Percentiles rank a stretch among this genome's conserved stretches.
Conservation (phyloP, 73 alveolate genomes). For the Effrenium voratum region DNA sequence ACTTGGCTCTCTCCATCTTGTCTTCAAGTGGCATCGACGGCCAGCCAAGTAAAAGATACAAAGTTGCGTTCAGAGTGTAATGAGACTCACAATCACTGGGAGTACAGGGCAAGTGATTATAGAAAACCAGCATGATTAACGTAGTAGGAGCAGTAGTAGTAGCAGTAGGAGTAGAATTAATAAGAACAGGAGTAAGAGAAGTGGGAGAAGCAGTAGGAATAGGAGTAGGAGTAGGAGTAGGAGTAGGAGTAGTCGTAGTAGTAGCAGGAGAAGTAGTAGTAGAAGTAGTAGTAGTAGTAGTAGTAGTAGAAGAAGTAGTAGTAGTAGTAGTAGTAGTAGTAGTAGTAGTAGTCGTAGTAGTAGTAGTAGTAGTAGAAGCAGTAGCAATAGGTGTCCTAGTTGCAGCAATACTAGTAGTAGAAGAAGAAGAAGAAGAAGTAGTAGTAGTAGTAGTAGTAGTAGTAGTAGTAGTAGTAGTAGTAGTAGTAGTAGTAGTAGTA, state of each 20-base stretch:
- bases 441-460: background rate
- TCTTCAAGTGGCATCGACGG: no score
- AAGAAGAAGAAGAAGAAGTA: background rate
- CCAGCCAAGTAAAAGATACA: no score
- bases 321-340: background rate
- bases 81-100: no score
- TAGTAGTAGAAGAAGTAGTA: background rate
- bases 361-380: background rate
- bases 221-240: conserved; percentile 1
- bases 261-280: conserved; percentile 29
- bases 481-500: conserved; percentile 19
- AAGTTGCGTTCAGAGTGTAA: no score
- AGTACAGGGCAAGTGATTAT: no score
- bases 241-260: conserved; percentile 15
- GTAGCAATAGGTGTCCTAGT: no score
- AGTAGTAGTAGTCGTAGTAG: background rate
- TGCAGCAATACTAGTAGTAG: no score
- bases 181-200: no score
- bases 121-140: no score
- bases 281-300: background rate
- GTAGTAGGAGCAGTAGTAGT: no score
- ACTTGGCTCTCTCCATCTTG: no score
- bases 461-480: background rate
- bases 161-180: no score
- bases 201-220: background rate